Evolutionary conservation across 371 early-diverging fungal genomes (phyloP).

Genomic region (Mortierella sp.): DNA sequence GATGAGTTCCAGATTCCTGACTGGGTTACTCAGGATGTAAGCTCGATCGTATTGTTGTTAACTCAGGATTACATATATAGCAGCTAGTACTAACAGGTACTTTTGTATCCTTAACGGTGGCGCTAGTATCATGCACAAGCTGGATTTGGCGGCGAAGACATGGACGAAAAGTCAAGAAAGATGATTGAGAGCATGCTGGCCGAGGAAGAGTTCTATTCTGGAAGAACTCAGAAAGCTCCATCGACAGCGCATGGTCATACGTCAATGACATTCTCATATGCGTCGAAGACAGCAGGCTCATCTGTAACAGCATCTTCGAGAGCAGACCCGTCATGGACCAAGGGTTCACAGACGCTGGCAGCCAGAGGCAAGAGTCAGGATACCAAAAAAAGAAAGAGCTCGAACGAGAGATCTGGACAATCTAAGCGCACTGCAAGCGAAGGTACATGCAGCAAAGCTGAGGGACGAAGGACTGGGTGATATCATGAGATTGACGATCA

Average conservation of each 20-base stretch:
- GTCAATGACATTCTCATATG: background rate
- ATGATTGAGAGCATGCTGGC: slow-evolving; percentile 79
- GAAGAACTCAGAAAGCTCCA: slow-evolving; percentile 11
- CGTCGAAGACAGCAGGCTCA: background rate
- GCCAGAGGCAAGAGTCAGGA: slow-evolving; percentile 19
- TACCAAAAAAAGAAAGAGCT: slow-evolving; percentile 42
- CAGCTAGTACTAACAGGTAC: too few species aligned
- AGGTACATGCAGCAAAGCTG: slow-evolving; percentile 23
- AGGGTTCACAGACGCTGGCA: background rate
- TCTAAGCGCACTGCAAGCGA: slow-evolving; percentile 40
- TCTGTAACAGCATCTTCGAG: background rate
- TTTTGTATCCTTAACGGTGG: background rate
- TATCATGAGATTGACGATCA: too few species aligned
- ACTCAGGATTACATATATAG: too few species aligned
- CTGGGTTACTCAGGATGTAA: slow-evolving; percentile 49
- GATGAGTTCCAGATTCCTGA: slow-evolving; percentile 46
- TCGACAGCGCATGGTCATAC: background rate
- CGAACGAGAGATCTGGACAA: slow-evolving; percentile 31
- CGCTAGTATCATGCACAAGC: slow-evolving; percentile 37
- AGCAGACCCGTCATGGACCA: slow-evolving; percentile 2
- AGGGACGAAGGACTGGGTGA: too few species aligned
- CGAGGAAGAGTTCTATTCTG: slow-evolving; percentile 75
- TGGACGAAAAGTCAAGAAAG: slow-evolving; percentile 69
- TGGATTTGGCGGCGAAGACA: slow-evolving; percentile 51
- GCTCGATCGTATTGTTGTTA: slow-evolving; percentile 1